A percentile compares a stretch with the other conserved stretches of the same genome.
Evolutionary conservation across 176 grass and related monocot species (phyloP).

Genomic region (Cenchrus fungigraminus): DNA sequence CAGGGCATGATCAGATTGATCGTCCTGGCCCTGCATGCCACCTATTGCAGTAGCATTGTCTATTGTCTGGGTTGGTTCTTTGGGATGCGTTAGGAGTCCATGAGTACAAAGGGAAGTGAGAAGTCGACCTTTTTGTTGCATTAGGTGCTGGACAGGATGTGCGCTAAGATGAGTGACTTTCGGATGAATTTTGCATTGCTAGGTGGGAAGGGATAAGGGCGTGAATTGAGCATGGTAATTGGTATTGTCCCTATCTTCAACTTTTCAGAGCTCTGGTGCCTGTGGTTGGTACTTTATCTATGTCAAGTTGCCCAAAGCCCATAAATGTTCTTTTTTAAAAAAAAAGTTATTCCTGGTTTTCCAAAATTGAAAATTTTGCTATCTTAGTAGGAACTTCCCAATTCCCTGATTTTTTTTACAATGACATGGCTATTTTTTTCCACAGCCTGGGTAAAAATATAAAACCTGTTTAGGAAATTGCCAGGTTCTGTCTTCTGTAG

Average conservation of each 20-base stretch:
- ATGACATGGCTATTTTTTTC: background rate
- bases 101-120: constrained; percentile 16
- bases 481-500: background rate
- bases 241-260: background rate
- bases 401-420: background rate
- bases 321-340: background rate
- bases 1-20: constrained; percentile 15
- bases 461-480: background rate
- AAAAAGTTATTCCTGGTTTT: background rate
- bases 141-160: constrained; percentile 11
- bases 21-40: constrained; percentile 17
- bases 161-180: constrained; percentile 26
- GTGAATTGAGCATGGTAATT: constrained; percentile 13
- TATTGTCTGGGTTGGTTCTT: constrained; percentile 23
- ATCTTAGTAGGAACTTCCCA: background rate
- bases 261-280: constrained; percentile 14
- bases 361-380: background rate
- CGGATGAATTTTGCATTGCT: constrained; percentile 39
- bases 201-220: constrained; percentile 15
- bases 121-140: constrained; percentile 25
- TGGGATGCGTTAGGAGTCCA: background rate
- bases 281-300: background rate
- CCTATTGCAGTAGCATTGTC: constrained; percentile 30
- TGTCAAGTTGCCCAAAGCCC: background rate
- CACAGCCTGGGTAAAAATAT: background rate